These are phyloP conservation scores for Aspergillaceae sp. DNA, from an alignment of 2,329 filamentous ascomycete species.

Conservation along the genomic window DNA sequence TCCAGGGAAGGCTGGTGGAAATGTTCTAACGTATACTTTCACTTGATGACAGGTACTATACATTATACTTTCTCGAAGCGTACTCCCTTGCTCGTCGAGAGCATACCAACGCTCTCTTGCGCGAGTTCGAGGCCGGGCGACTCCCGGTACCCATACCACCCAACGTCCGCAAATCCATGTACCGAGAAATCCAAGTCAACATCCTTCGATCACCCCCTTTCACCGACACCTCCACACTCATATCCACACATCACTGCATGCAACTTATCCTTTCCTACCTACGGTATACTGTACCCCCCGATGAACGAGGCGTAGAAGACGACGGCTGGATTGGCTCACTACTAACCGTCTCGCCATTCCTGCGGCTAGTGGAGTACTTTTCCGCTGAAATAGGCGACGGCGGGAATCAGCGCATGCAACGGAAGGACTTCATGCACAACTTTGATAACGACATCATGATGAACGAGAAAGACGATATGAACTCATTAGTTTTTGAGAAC, in stretches of 20 bases:
- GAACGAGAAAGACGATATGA: conserved; percentile 31
- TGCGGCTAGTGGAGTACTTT: conserved; percentile 34
- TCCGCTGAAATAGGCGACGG: conserved; percentile 37
- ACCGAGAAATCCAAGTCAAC: conserved; percentile 27
- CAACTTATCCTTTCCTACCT: conserved; percentile 32
- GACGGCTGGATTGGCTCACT: conserved; percentile 35
- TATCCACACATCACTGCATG: conserved; percentile 37
- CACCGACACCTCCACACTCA: conserved; percentile 29
- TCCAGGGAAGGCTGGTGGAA: neutral
- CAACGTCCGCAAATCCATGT: conserved; percentile 26
- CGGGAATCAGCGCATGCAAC: conserved; percentile 30
- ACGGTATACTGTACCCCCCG: conserved; percentile 28
- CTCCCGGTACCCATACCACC: conserved; percentile 30
- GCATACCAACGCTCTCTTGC: conserved; percentile 29
- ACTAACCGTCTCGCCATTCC: conserved; percentile 31
- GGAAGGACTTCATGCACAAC: conserved; percentile 37
- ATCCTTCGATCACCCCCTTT: conserved; percentile 35
- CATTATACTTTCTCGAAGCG: conserved; percentile 34
- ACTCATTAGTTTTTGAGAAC: conserved; percentile 28
- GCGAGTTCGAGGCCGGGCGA: conserved; percentile 30
- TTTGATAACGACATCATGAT: conserved; percentile 32
- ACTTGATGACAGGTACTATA: conserved; percentile 28
- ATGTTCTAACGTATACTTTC: neutral
- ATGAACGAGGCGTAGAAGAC: conserved; percentile 21
- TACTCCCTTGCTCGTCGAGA: conserved; percentile 31